Evolutionary conservation across 2,329 filamentous ascomycete genomes (phyloP).

Genomic region (Ascochyta clinopodiicola): DNA sequence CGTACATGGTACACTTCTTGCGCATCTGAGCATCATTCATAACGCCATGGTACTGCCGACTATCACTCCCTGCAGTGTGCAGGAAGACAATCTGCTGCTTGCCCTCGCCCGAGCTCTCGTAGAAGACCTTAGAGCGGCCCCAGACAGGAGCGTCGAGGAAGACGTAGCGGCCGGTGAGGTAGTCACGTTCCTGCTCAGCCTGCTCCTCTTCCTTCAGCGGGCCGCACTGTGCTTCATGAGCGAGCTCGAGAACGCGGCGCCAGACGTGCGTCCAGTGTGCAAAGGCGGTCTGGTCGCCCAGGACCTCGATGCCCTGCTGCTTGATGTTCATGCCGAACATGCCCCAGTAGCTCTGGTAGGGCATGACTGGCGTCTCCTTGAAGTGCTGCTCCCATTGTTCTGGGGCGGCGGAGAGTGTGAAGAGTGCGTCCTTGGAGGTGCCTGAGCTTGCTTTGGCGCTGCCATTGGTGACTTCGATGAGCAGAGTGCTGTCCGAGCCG

Average conservation of each 20-base stretch:
- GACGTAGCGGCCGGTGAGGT: constrained; percentile 56
- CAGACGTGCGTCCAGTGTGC: constrained; percentile 56
- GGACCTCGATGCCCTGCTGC: constrained; percentile 56
- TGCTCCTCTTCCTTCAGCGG: constrained; percentile 52
- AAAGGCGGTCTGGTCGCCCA: constrained; percentile 56
- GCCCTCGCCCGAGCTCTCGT: constrained; percentile 56
- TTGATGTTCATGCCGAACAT: constrained; percentile 58
- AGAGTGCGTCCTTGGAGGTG: constrained; percentile 43
- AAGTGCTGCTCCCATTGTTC: constrained; percentile 58
- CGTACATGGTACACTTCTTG: constrained; percentile 57
- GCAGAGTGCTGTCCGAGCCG: constrained; percentile 42
- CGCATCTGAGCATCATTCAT: constrained; percentile 58
- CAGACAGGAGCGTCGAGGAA: constrained; percentile 56
- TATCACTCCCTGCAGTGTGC: constrained; percentile 57
- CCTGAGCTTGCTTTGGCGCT: constrained; percentile 37
- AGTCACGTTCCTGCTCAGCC: constrained; percentile 48
- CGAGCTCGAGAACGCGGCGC: constrained; percentile 56
- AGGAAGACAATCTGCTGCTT: constrained; percentile 55
- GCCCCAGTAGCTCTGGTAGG: constrained; percentile 57
- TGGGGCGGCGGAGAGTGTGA: constrained; percentile 51
- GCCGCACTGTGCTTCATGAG: constrained; percentile 57
- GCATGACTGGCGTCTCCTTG: constrained; percentile 51
- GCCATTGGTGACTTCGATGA: constrained; percentile 43
- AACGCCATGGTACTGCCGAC: constrained; percentile 59
- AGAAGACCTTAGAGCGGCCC: constrained; percentile 59